Base-by-base conservation (phyloP, 164 flowering plant species). In the Tinospora cordifolia region DNA sequence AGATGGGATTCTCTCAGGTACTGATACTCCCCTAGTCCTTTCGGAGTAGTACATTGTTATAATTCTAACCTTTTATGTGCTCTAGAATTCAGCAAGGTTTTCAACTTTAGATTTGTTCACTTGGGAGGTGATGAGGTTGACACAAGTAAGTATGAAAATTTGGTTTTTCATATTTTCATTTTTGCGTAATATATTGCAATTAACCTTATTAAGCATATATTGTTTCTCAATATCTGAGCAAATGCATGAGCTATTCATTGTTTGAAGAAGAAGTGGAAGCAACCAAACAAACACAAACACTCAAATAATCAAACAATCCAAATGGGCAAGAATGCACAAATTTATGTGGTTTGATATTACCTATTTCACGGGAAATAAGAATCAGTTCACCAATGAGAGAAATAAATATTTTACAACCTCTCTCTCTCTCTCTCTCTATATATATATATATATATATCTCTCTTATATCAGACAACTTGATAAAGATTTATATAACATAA, bases 81-180 rank as follows among this genome's bases (percentile, higher is more conserved):
- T 77, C 71, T 90, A 92, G 96, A 92, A 79, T 89, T 89, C 83
- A 90, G 96, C 75, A 90, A 88, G 84, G 80, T 90, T 77, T 92
- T 92, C 80, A 87, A 87, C 39, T 92, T 83, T 75, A 88, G 69
- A 75, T 90, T 92, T 72, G 83, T 92, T 58, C 98, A 92, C 76
- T 80, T 88, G 84, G 98, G 98, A 71, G 98, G 98, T 60, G 98
- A 92, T 76, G 96, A 92, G 83, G 98, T 92, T 67, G 63, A 92
- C 72, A 88, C 94, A 76, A 81, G 98, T 89, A 78, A 78, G 89
- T 73, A 71, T 30, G 41, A 44, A 36, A 22, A n/a, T 17, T n/a
- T 51, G 3, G 19, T 14, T 17, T 51, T n/a, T 51, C n/a, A n/a
- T n/a, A n/a, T 51, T 17, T 46, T 46, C 15, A 46, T 17, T 10